phyloP scores from a whole-genome alignment of 2,329 filamentous ascomycete genomes.

The Westerdykella ornata region DNA sequence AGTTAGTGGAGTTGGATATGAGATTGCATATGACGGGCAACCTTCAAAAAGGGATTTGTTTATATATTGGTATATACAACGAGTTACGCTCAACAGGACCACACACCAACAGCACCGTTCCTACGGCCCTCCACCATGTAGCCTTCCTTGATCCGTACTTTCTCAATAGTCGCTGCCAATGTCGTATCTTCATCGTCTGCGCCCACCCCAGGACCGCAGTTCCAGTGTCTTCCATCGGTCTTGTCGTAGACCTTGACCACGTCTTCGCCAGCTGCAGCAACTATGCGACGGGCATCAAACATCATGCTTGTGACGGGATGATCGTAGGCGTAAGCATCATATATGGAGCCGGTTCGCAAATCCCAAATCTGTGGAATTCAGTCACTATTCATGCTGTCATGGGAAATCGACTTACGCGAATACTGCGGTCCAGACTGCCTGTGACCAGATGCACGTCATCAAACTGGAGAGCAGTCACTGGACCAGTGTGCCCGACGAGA shows the following conservation, averaged over 20 bases:
- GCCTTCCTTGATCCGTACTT: conserved; percentile 84
- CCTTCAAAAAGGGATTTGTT: background rate
- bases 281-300: conserved; percentile 88
- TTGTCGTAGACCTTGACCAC: conserved; percentile 99
- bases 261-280: conserved; percentile 80
- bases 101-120: conserved; percentile 84
- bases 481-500: conserved; percentile 88
- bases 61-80: conserved; percentile 5
- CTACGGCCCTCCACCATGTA: conserved; percentile 86
- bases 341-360: conserved; percentile 88
- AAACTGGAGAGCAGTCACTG: conserved; percentile 91
- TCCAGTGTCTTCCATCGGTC: conserved; percentile 91
- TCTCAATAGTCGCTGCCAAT: conserved; percentile 57
- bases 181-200: conserved; percentile 59
- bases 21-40: too few relatives aligned
- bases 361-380: conserved; percentile 79
- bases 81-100: conserved; percentile 45
- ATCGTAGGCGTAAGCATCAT: conserved; percentile 94
- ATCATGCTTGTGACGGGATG: conserved; percentile 90
- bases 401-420: conserved; percentile 62
- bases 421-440: conserved; percentile 83
- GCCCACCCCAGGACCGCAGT: conserved; percentile 77
- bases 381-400: conserved; percentile 10
- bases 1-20: too few relatives aligned
- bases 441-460: conserved; percentile 94